Percentiles rank a stretch among this genome's conserved stretches.
These are phyloP conservation scores for Xylariaceae sp. DNA, from an alignment of 2,329 filamentous ascomycete species.

Conservation along the genomic window DNA sequence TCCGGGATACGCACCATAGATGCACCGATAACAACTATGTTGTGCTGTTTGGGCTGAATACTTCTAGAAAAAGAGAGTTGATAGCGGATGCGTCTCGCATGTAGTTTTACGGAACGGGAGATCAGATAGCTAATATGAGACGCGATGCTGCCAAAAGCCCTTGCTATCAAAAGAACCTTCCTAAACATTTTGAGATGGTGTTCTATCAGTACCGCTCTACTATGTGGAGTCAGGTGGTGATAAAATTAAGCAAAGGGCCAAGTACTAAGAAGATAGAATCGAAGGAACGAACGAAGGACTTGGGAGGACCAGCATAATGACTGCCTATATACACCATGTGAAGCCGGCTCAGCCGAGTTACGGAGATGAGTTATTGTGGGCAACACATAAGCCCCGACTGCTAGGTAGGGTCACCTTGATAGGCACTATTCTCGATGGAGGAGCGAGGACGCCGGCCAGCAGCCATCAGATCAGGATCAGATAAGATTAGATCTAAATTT, in stretches of 20 bases:
- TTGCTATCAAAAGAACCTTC: conserved; percentile 27
- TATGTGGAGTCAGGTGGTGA: not conserved
- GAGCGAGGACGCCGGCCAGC: not conserved
- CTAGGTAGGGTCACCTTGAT: no score
- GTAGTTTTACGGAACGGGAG: conserved; percentile 27
- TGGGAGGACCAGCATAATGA: not conserved
- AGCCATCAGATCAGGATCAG: conserved; percentile 30
- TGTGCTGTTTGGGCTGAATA: conserved; percentile 39
- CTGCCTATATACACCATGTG: not conserved
- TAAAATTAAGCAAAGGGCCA: not conserved
- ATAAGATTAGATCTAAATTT: conserved; percentile 38
- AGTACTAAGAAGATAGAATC: not conserved
- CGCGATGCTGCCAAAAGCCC: conserved; percentile 22
- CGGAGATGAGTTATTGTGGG: not conserved
- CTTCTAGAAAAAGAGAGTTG: conserved; percentile 16
- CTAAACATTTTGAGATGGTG: conserved; percentile 26
- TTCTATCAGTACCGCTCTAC: not conserved
- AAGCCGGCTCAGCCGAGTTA: not conserved
- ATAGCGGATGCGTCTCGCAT: conserved; percentile 23
- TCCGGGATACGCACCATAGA: no score
- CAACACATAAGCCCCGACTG: not conserved
- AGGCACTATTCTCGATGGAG: conserved; percentile 3
- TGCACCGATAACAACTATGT: conserved; percentile 62
- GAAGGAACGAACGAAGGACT: not conserved
- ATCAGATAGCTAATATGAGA: conserved; percentile 19